phyloP scores from a whole-genome alignment of 306 rosid species.

The Rosa persica region DNA sequence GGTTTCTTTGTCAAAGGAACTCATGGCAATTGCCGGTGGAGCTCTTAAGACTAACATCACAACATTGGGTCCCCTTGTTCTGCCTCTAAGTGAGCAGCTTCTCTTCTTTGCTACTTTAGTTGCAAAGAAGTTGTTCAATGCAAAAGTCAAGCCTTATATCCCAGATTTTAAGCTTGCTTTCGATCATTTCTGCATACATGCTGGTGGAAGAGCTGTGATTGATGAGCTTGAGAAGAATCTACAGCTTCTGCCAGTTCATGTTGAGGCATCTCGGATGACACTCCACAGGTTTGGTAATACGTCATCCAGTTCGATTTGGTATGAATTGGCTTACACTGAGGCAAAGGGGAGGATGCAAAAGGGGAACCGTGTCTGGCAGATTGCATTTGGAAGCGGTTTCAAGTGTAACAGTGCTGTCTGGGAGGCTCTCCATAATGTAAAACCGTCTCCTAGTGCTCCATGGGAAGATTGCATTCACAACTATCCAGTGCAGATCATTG shows the following conservation, averaged over 20 bases:
- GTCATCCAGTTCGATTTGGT: slow-evolving; percentile 70
- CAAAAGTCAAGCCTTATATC: slow-evolving; percentile 44
- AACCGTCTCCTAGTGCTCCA: slow-evolving; percentile 49
- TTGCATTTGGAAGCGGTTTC: slow-evolving; percentile 68
- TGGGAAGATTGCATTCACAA: slow-evolving; percentile 67
- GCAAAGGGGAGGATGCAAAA: slow-evolving; percentile 53
- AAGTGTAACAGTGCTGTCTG: slow-evolving; percentile 79
- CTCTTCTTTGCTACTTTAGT: slow-evolving; percentile 46
- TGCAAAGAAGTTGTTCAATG: slow-evolving; percentile 39
- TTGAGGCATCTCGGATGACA: slow-evolving; percentile 71
- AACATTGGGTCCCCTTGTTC: slow-evolving; percentile 55
- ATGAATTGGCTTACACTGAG: slow-evolving; percentile 64
- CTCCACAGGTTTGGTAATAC: slow-evolving; percentile 72
- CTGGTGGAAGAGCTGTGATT: slow-evolving; percentile 69
- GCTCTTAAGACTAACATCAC: slow-evolving; percentile 63
- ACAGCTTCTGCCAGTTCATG: slow-evolving; percentile 52
- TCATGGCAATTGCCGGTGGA: slow-evolving; percentile 67
- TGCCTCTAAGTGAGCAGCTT: slow-evolving; percentile 62
- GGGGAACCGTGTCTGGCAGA: slow-evolving; percentile 64
- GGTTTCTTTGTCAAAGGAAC: slow-evolving; percentile 56
- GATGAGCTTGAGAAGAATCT: slow-evolving; percentile 70
- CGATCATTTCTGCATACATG: slow-evolving; percentile 72
- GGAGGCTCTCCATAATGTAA: slow-evolving; percentile 58
- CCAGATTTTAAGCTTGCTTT: slow-evolving; percentile 71
- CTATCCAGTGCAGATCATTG: slow-evolving; percentile 49